These are phyloP conservation scores for Trichoderma sp. DNA, from an alignment of 2,329 filamentous ascomycete genomes.

Conservation along the genomic window DNA sequence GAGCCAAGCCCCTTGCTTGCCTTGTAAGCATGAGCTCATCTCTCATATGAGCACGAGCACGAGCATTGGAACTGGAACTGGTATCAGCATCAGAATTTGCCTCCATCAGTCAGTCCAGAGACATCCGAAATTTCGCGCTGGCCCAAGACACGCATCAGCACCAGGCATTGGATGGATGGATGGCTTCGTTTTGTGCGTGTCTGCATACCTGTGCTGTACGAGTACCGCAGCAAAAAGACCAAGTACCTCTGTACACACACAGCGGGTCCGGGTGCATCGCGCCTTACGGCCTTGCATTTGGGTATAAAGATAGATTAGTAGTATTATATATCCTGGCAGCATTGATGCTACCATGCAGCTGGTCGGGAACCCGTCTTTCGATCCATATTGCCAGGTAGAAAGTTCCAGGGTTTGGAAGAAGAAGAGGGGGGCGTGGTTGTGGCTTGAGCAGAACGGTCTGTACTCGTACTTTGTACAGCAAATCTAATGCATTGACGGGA, in stretches of 20 bases:
- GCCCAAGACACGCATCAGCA: background rate
- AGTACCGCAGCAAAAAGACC: background rate
- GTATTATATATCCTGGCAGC: background rate
- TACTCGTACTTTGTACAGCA: background rate
- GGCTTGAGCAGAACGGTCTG: background rate
- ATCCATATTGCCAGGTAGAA: background rate
- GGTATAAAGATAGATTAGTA: slow-evolving; percentile 13
- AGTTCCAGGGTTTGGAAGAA: background rate
- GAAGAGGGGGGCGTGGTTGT: background rate
- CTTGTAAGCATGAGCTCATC: background rate
- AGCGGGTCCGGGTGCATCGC: background rate
- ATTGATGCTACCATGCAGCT: background rate
- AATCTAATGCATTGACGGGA: background rate
- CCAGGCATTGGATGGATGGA: background rate
- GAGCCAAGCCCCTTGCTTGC: background rate
- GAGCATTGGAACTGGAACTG: background rate
- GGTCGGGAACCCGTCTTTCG: slow-evolving; percentile 6
- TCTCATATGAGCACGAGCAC: background rate
- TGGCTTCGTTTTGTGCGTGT: background rate
- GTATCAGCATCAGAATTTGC: background rate
- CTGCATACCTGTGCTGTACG: background rate
- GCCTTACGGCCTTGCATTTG: slow-evolving; percentile 17
- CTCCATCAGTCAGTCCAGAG: background rate
- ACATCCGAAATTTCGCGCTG: background rate
- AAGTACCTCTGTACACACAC: background rate